Evolutionary conservation across 768 basidiomycete species (phyloP).

Genomic region (Lentinus tigrinus): DNA sequence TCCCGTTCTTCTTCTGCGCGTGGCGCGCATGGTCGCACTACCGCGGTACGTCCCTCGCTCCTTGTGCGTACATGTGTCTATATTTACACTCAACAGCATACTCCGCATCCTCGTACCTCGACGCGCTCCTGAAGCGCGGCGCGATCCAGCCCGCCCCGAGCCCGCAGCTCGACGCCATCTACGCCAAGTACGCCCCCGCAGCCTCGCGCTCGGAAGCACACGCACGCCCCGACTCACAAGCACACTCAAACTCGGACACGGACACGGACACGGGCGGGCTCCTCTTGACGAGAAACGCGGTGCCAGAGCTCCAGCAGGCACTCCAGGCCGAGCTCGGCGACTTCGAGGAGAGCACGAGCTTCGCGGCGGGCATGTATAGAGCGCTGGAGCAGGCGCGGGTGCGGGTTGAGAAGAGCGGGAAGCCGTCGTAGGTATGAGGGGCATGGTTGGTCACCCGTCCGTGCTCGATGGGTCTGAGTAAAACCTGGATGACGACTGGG

Average conservation of each 20-base stretch:
- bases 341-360: conserved; percentile 40
- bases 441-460: no score
- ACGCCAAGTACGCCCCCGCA: conserved; percentile 34
- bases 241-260: not conserved
- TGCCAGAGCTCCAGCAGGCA: conserved; percentile 47
- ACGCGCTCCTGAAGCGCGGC: conserved; percentile 53
- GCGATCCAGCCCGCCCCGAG: conserved; percentile 57
- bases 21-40: conserved; percentile 89
- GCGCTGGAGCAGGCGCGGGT: conserved; percentile 59
- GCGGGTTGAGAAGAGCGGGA: conserved; percentile 24
- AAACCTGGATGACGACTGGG: no score
- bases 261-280: conserved; percentile 26
- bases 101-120: conserved; percentile 67
- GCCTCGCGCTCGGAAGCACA: conserved; percentile 5
- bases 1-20: conserved; percentile 82
- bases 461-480: no score
- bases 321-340: conserved; percentile 29
- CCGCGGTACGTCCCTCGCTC: conserved; percentile 45
- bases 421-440: no score
- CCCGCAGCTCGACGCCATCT: conserved; percentile 56
- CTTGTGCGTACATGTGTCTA: not conserved
- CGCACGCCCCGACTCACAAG: not conserved
- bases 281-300: conserved; percentile 51
- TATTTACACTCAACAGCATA: conserved; percentile 45
- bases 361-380: conserved; percentile 52